phyloP scores from a whole-genome alignment of 2,329 filamentous ascomycete species.

The Aspergillus ochraceus region DNA sequence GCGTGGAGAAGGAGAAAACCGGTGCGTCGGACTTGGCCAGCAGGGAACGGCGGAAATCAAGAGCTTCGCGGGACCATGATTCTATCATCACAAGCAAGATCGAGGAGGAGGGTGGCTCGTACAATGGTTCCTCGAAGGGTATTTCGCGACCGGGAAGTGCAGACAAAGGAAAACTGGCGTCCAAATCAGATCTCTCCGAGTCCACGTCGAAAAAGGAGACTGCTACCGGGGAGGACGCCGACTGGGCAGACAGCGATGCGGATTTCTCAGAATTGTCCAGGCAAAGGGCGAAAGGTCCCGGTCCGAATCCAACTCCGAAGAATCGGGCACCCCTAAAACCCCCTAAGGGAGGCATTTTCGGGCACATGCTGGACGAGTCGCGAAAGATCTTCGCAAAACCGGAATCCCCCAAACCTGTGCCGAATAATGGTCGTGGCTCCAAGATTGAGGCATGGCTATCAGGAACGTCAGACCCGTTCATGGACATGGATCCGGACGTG shows the following conservation, averaged over 20 bases:
- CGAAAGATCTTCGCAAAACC: slow-evolving; percentile 47
- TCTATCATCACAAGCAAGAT: slow-evolving; percentile 21
- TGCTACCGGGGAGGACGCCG: slow-evolving; percentile 31
- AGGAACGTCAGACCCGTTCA: slow-evolving; percentile 56
- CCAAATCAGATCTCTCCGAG: slow-evolving; percentile 24
- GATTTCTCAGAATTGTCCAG: slow-evolving; percentile 42
- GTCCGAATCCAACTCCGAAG: slow-evolving; percentile 16
- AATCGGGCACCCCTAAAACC: slow-evolving; percentile 26
- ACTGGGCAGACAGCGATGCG: slow-evolving; percentile 40
- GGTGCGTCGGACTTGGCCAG: slow-evolving; percentile 25
- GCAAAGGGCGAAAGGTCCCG: slow-evolving; percentile 33
- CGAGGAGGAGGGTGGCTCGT: slow-evolving; percentile 17
- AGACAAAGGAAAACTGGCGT: slow-evolving; percentile 24
- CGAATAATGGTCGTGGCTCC: slow-evolving; percentile 40
- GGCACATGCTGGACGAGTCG: slow-evolving; percentile 46
- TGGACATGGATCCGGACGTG: slow-evolving; percentile 41
- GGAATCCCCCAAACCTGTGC: slow-evolving; percentile 39
- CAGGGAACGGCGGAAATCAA: slow-evolving; percentile 25
- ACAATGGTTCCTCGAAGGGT: slow-evolving; percentile 20
- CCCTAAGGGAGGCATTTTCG: slow-evolving; percentile 44
- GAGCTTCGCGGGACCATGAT: slow-evolving; percentile 22
- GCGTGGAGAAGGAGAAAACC: slow-evolving; percentile 25
- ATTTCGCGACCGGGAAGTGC: slow-evolving; percentile 22
- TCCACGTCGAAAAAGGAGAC: slow-evolving; percentile 27
- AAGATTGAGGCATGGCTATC: slow-evolving; percentile 65